Evolutionary conservation across 2,329 filamentous ascomycete species (phyloP).

Genomic region (Stagonosporopsis rhizophila): DNA sequence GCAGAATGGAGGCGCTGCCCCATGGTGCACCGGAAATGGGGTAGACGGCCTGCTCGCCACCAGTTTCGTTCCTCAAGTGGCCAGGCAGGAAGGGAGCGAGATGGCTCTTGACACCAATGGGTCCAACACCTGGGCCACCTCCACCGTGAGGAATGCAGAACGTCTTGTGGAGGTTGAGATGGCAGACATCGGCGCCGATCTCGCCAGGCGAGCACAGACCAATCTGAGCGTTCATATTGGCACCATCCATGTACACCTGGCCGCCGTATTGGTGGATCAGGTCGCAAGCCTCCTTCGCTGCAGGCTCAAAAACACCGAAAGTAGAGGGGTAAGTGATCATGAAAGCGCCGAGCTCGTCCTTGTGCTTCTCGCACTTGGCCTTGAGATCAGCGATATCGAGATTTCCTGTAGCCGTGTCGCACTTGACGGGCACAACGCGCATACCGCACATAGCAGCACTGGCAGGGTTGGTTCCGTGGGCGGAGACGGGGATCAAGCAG

Average conservation of each 20-base stretch:
- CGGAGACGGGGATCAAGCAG: conserved; percentile 92
- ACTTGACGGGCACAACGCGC: conserved; percentile 92
- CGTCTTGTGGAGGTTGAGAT: conserved; percentile 97
- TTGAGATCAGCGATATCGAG: conserved; percentile 85
- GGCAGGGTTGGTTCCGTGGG: conserved; percentile 94
- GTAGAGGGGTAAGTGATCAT: conserved; percentile 98
- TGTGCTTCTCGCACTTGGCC: conserved; percentile 87
- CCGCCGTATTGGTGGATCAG: conserved; percentile 88
- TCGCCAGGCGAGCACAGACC: conserved; percentile 93
- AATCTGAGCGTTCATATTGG: conserved; percentile 98
- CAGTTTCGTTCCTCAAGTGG: conserved; percentile 67
- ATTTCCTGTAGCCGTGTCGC: conserved; percentile 85
- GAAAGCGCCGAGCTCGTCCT: conserved; percentile 84
- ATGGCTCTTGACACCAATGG: conserved; percentile 88
- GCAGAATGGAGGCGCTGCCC: conserved; percentile 89
- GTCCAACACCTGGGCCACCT: conserved; percentile 90
- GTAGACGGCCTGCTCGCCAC: conserved; percentile 65
- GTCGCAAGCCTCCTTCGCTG: conserved; percentile 83
- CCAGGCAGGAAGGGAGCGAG: conserved; percentile 78
- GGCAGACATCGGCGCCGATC: conserved; percentile 95
- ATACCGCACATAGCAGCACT: conserved; percentile 96
- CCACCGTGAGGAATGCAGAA: conserved; percentile 98
- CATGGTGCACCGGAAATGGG: conserved; percentile 83
- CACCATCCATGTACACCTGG: conserved; percentile 98
- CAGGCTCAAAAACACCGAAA: conserved; percentile 92